phyloP scores from a whole-genome alignment of 108 stramenopile genomes.

The Conticribra guillardii region DNA sequence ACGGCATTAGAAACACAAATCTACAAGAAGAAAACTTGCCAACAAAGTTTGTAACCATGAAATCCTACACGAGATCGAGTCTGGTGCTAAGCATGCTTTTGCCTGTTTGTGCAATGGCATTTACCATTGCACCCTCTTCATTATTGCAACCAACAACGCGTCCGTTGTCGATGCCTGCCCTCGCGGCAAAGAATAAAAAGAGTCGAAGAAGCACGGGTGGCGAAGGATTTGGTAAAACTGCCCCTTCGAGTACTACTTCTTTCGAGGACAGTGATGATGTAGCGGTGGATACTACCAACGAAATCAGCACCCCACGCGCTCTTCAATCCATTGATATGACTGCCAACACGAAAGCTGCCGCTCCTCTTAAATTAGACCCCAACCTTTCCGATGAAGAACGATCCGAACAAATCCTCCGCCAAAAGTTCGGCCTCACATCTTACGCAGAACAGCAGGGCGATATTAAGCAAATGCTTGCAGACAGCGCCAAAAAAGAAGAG shows the following conservation, averaged over 20 bases:
- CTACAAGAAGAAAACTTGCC: too few species aligned
- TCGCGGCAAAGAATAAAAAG: background rate
- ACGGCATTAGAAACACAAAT: too few species aligned
- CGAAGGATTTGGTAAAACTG: constrained; percentile 8
- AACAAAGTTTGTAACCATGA: too few species aligned
- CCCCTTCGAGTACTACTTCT: background rate
- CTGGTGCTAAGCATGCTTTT: too few species aligned
- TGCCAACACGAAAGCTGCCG: background rate
- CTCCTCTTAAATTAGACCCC: constrained; percentile 9
- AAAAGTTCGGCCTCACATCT: constrained; percentile 76
- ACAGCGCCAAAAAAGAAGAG: constrained; percentile 40
- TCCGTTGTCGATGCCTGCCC: background rate
- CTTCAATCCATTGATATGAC: constrained; percentile 3
- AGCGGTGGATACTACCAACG: background rate
- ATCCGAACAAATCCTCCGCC: constrained; percentile 60
- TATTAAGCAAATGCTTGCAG: constrained; percentile 3
- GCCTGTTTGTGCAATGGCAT: too few species aligned
- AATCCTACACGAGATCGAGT: too few species aligned
- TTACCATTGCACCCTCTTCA: too few species aligned
- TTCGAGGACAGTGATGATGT: background rate
- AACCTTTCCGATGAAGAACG: constrained; percentile 61
- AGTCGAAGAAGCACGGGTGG: background rate
- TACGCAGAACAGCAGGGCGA: constrained; percentile 71
- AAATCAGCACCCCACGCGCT: background rate
- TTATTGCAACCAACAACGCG: too few species aligned